Evolutionary conservation across 1,139 yeast genomes (phyloP), one percentile per base, ranked within the genome.

Genomic region (Geotrichum cucujoidarum): DNA sequence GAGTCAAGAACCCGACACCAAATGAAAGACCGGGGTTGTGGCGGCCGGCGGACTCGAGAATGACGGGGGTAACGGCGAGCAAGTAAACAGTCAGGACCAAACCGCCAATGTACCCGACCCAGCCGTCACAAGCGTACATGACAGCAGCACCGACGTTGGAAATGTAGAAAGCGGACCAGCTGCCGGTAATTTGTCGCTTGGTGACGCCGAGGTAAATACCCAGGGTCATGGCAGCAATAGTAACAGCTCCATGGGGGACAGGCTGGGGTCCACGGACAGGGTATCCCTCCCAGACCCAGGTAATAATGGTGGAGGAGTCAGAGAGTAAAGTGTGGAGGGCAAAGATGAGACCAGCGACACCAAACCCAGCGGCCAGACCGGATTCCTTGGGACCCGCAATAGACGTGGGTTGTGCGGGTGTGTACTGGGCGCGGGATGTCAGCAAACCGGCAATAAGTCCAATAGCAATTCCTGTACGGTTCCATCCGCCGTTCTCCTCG

Each of bases 231-330:
- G 80, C 76, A 5, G 72, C 67, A 53, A 88, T 73, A 31, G 88
- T 80, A 22, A 84, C 61, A 13, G 83, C 75, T 41, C 95, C 95
- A 61, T 94, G 95, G 31, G 96, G 95, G 53, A 90, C 81, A 11
- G 96, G 89, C 30, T 87, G 73, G 11, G 97, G 97, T 0, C 97
- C 97, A 10, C 72, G 71, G 16, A 87, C 72, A 41, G 95, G 95
- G 64, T 75, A 92, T 1, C 98, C 98, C 55, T 83, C 86, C 97
- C 97, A 92, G 13, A 81, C 80, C 97, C 97, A 92, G 45, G 83
- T 73, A 16, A 87, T 83, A 47, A 90, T 74, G 5, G 95, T 86
- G 2, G 95, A 82, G 0, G 96, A 77, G 63, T 92, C 98, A 18
- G 87, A 77, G 47, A 90, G 68, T 69, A 82, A 78, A 11, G 94